Evolutionary conservation across 148 eudicot genomes (phyloP).

Genomic region (Rhododendron simsii): DNA sequence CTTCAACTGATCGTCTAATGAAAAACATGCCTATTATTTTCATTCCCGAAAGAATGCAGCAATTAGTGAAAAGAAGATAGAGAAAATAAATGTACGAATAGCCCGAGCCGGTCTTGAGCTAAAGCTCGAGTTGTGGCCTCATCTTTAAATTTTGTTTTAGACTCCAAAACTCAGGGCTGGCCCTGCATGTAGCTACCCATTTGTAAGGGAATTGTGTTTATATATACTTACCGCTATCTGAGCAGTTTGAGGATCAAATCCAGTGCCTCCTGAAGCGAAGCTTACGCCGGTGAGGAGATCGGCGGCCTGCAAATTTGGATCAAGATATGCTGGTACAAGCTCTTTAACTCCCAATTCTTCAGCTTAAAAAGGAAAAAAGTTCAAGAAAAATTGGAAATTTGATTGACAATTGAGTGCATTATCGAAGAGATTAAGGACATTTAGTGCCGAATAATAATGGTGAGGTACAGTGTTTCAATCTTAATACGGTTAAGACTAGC

Average conservation of each 20-base stretch:
- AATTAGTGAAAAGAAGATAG: background rate
- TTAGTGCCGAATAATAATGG: background rate
- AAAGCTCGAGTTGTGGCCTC: too few relatives aligned
- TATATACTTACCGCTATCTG: background rate
- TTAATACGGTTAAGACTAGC: background rate
- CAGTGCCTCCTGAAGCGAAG: conserved; percentile 68
- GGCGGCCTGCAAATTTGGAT: conserved; percentile 8
- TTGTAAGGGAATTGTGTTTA: background rate
- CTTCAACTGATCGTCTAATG: conserved; percentile 22
- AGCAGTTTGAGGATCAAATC: conserved; percentile 63
- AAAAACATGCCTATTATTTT: conserved; percentile 13
- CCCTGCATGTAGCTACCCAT: background rate
- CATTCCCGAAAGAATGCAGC: background rate
- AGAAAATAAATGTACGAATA: background rate
- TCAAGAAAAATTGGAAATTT: background rate
- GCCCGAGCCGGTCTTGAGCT: background rate
- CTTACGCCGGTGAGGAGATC: conserved; percentile 71
- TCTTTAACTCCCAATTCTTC: conserved; percentile 23
- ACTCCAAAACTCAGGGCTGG: background rate
- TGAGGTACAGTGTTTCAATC: background rate
- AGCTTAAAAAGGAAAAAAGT: conserved; percentile 2
- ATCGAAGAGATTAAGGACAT: background rate
- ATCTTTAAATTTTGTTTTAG: background rate
- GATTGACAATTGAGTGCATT: background rate
- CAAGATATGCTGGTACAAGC: conserved; percentile 16